A percentile compares a stretch with the other conserved stretches of the same genome.
These are phyloP conservation scores for Selenicereus undatus DNA, from an alignment of 148 eudicot species.

Conservation along the genomic window DNA sequence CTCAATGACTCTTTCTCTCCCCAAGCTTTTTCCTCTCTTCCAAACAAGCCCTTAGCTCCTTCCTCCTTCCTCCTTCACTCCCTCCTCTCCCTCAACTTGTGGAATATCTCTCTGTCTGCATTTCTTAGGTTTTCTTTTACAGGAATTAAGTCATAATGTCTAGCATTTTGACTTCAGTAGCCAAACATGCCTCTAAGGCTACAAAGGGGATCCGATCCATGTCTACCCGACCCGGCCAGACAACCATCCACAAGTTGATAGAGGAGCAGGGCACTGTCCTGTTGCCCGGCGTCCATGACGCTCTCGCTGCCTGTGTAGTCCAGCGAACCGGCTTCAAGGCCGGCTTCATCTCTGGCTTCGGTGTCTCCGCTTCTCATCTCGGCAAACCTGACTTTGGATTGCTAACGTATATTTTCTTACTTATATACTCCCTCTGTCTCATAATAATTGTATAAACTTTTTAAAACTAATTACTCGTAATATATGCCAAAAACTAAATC, in stretches of 20 bases:
- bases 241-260: conserved; percentile 21
- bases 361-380: conserved; percentile 32
- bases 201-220: conserved; percentile 4
- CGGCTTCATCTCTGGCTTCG: conserved; percentile 29
- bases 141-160: background rate
- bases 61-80: background rate
- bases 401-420: conserved; percentile 24
- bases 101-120: background rate
- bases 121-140: background rate
- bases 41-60: background rate
- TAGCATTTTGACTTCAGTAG: background rate
- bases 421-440: background rate
- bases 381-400: conserved; percentile 34
- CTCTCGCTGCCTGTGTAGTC: conserved; percentile 24
- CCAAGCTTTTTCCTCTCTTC: background rate
- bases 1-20: background rate
- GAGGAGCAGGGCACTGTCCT: conserved; percentile 27
- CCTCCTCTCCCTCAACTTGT: background rate
- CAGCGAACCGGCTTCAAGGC: conserved; percentile 26
- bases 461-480: too few relatives aligned
- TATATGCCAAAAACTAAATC: too few relatives aligned
- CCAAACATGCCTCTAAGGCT: conserved; percentile 4
- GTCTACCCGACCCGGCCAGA: conserved; percentile 14
- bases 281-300: conserved; percentile 33
- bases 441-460: background rate